Evolutionary conservation across 2,329 filamentous ascomycete species (phyloP).

Genomic region (Phialemonium atrogriseum): DNA sequence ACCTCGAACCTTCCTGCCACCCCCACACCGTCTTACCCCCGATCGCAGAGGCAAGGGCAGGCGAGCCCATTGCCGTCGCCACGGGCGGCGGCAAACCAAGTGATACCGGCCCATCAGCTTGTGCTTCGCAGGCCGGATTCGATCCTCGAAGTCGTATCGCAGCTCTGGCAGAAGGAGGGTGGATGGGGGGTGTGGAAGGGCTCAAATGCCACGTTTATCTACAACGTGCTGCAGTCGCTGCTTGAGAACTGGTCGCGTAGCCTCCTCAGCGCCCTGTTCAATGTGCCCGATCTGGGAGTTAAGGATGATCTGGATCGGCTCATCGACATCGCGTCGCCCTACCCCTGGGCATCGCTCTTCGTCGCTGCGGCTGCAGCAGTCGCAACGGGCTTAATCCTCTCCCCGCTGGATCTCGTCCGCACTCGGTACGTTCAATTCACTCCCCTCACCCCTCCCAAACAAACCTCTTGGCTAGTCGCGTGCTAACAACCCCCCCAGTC

Average conservation of each 20-base stretch:
- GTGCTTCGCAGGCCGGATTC: conserved; percentile 68
- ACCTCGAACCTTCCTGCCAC: conserved; percentile 54
- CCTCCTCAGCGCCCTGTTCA: conserved; percentile 81
- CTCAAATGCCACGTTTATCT: conserved; percentile 87
- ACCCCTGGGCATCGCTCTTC: conserved; percentile 71
- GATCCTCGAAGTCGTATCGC: conserved; percentile 75
- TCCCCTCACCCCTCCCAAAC: not conserved
- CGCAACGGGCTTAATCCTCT: conserved; percentile 70
- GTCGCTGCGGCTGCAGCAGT: conserved; percentile 59
- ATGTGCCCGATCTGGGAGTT: conserved; percentile 75
- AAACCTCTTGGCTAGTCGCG: not conserved
- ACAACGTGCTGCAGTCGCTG: conserved; percentile 76
- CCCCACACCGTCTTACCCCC: conserved; percentile 35
- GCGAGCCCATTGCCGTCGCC: conserved; percentile 23
- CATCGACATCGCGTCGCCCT: conserved; percentile 64
- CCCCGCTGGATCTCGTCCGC: conserved; percentile 83
- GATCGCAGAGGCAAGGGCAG: conserved; percentile 23
- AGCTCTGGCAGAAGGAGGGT: conserved; percentile 84
- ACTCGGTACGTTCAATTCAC: conserved; percentile 50
- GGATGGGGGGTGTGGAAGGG: conserved; percentile 92
- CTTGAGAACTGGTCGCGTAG: conserved; percentile 89
- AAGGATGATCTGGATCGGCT: conserved; percentile 71
- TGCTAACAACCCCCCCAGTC: conserved; percentile 34
- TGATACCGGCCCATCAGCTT: conserved; percentile 50
- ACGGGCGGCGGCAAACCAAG: conserved; percentile 23